Evolutionary conservation across 139 green algal genomes (phyloP).

Genomic region (Deuterostichococcus epilithicus): DNA sequence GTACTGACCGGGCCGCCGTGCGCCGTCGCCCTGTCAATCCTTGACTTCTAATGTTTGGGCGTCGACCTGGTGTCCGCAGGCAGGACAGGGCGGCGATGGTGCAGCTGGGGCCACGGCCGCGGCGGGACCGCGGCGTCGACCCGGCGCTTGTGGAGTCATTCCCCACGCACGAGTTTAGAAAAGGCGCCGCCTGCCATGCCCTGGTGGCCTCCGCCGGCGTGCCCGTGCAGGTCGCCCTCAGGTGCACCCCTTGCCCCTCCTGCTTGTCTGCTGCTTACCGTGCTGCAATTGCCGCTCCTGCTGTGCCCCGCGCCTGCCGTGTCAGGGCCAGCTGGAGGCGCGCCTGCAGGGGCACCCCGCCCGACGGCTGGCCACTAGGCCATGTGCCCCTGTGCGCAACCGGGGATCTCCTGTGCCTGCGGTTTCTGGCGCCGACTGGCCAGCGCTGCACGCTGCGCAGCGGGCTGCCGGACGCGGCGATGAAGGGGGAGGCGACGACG

Average conservation of each 20-base stretch:
- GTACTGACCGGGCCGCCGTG: no score
- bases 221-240: not conserved
- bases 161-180: not conserved
- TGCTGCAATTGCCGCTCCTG: no score
- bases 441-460: slow-evolving; percentile 5
- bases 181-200: not conserved
- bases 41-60: slow-evolving; percentile 40
- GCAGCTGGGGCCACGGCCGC: not conserved
- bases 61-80: no score
- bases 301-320: no score
- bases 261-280: no score
- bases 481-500: not conserved
- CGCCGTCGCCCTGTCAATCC: no score
- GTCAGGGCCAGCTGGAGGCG: no score
- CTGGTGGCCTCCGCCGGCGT: not conserved
- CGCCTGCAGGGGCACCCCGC: no score
- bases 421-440: not conserved
- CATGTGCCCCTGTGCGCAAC: no score
- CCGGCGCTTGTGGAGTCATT: slow-evolving; percentile 28
- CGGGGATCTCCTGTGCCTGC: not conserved
- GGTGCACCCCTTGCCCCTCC: not conserved
- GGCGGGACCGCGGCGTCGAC: slow-evolving; percentile 23
- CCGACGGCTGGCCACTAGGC: no score
- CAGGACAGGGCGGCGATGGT: not conserved
- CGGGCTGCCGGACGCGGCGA: not conserved